These are phyloP conservation scores for Debaryomyces fabryi DNA, from an alignment of 1,139 yeast genomes.

Conservation along the genomic window DNA sequence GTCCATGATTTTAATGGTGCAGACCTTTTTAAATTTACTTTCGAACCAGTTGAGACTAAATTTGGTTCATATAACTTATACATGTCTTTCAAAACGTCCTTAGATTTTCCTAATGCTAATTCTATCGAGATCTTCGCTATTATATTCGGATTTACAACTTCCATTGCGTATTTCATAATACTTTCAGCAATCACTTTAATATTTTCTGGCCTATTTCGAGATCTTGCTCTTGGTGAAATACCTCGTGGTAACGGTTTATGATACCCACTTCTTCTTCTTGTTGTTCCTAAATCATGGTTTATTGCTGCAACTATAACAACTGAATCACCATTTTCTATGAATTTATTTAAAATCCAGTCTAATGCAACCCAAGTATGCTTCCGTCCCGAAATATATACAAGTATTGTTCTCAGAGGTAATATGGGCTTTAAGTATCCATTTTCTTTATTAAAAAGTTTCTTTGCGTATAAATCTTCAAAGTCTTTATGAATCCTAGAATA, in stretches of 20 bases:
- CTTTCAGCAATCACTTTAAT: constrained; percentile 39
- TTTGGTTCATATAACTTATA: constrained; percentile 66
- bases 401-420: constrained; percentile 54
- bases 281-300: constrained; percentile 15
- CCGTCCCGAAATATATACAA: constrained; percentile 70
- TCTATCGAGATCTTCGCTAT: constrained; percentile 65
- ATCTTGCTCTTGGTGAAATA: constrained; percentile 30
- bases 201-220: constrained; percentile 39
- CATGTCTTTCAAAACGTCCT: constrained; percentile 60
- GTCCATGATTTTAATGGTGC: constrained; percentile 64
- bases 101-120: constrained; percentile 60
- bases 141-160: constrained; percentile 49
- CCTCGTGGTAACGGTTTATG: neutral
- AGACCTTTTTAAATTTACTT: constrained; percentile 46
- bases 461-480: constrained; percentile 41
- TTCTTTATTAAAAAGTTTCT: constrained; percentile 29
- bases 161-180: constrained; percentile 50
- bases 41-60: constrained; percentile 62
- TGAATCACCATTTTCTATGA: constrained; percentile 64
- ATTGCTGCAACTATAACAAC: constrained; percentile 57
- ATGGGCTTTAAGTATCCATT: constrained; percentile 32
- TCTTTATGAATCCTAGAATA: constrained; percentile 48
- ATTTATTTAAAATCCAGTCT: constrained; percentile 61
- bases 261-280: constrained; percentile 3
- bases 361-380: constrained; percentile 79